Evolutionary conservation across 176 grass and related monocot species (phyloP), one percentile per base, ranked within the genome.

Genomic region (Oryza meridionalis): DNA sequence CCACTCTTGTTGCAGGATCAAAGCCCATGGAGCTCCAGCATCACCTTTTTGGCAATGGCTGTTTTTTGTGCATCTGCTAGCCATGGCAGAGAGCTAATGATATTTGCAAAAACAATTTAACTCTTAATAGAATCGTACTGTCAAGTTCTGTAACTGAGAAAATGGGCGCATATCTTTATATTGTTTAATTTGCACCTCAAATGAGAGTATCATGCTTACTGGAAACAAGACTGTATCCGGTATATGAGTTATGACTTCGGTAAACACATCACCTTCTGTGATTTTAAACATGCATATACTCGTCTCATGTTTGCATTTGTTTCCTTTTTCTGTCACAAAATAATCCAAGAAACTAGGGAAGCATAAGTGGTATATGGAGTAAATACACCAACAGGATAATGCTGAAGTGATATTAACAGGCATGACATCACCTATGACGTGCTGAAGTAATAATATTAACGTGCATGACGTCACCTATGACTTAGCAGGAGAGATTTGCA

Each of bases 1-100:
- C 21, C 16, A 12, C 47, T 11, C 40, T n/a, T 1, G 66, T 46
- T 49, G 51, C 31, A 3, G 6, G 58, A 66, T 22, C 9, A 21
- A 9, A 72, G 7, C 49, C 50, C 1, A 8, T 40, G 63, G 66
- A 77, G 66, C 37, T 90, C 81, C 22, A 72, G 25, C 69, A 16
- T 72, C 53, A 44, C 25, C 37, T 72, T 21, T 2, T 6, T 12
- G 16, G 53, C 35, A 55, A 83, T 83, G 2, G 5, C 1, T 65
- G 42, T 66, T 50, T 82, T 86, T 47, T 82, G 45, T 68, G 33
- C 27, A 53, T 81, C 70, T 70, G 14, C 29, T 71, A 55, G 27
- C 16, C 12, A 24, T 43, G 9, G 38, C 67, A 58, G 6, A 45
- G 4, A 2, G 11, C 51, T 65, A 81, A 68, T 15, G 37, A 68